phyloP scores from a whole-genome alignment of 257 asterid species.

The Solanum peruvianum region DNA sequence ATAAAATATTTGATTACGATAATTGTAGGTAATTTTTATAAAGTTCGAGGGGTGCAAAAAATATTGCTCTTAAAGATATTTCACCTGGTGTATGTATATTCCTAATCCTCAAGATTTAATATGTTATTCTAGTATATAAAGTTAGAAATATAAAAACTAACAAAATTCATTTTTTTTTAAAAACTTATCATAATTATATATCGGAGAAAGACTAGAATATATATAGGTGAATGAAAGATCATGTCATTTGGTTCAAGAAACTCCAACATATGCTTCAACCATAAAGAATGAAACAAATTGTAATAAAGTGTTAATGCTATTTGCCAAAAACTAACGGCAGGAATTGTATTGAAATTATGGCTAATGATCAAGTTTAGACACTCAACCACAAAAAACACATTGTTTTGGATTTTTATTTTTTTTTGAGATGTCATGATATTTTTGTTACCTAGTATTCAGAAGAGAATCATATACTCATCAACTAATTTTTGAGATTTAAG shows the following conservation, averaged over 20 bases:
- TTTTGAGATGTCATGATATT: not conserved
- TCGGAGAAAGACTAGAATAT: not conserved
- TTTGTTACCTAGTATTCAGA: not conserved
- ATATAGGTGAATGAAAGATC: not conserved
- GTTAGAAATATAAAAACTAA: not conserved
- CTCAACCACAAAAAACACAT: not conserved
- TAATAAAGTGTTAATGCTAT: not conserved
- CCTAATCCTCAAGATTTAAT: no score
- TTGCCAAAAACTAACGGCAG: not conserved
- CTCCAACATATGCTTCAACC: not conserved
- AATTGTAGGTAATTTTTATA: not conserved
- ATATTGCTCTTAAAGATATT: not conserved
- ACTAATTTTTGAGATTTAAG: not conserved
- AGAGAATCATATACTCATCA: not conserved
- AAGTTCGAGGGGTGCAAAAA: not conserved
- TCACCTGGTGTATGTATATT: no score
- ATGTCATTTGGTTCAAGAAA: not conserved
- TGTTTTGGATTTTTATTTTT: not conserved
- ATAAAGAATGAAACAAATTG: not conserved
- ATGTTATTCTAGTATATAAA: not conserved
- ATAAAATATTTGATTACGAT: not conserved
- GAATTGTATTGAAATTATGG: not conserved
- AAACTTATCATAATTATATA: not conserved
- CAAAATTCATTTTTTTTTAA: no score
- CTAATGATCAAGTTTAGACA: not conserved